phyloP scores from a whole-genome alignment of 352 stramenopile species.

The Phytophthora colocasiae region DNA sequence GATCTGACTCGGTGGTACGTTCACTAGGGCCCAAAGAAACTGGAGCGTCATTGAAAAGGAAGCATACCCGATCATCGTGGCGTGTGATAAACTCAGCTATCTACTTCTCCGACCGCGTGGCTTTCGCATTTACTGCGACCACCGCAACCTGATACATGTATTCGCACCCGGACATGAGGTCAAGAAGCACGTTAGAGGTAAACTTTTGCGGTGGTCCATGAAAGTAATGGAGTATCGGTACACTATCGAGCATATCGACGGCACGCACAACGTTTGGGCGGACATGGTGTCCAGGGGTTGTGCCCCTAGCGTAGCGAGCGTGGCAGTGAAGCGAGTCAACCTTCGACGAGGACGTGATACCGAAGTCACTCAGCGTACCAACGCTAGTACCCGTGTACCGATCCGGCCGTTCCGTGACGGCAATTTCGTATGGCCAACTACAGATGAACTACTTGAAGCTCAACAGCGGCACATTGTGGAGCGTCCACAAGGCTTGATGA shows the following conservation, averaged over 20 bases:
- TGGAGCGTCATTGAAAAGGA: slow-evolving; percentile 6
- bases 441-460: not conserved
- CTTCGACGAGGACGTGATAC: not conserved
- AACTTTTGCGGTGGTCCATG: not conserved
- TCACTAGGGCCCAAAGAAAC: slow-evolving; percentile 16
- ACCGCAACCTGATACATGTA: not conserved
- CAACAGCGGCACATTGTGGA: slow-evolving; percentile 14
- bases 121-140: slow-evolving; percentile 3
- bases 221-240: slow-evolving; percentile 1
- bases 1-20: slow-evolving; percentile 12
- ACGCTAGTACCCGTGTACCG: not conserved
- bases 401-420: slow-evolving; percentile 24
- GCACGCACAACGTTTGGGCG: not conserved
- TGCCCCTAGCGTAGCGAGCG: not conserved
- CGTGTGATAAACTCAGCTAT: not conserved
- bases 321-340: not conserved
- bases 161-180: not conserved
- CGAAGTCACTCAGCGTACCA: too few relatives aligned
- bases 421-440: slow-evolving; percentile 19
- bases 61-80: not conserved
- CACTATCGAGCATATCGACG: not conserved
- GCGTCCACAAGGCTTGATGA: not conserved
- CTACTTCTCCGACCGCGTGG: not conserved
- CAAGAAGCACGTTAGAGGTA: not conserved
- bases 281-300: not conserved